Evolutionary conservation across 768 basidiomycete genomes (phyloP).

Genomic region (Tephrocybe sp.): DNA sequence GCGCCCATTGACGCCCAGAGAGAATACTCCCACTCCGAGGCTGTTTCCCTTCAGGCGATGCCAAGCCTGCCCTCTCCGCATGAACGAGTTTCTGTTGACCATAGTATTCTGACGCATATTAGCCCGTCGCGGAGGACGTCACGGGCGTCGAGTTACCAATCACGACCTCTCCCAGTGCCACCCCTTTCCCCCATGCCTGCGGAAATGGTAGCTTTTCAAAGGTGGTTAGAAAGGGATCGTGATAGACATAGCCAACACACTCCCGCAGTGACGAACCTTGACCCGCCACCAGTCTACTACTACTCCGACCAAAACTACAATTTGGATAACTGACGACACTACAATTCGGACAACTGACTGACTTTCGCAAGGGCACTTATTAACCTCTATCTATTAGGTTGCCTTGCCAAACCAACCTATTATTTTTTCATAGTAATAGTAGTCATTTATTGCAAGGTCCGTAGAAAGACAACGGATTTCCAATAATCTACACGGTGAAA

Average conservation of each 20-base stretch:
- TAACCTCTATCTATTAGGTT: too few relatives aligned
- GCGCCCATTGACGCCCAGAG: conserved; percentile 1
- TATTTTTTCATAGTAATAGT: too few relatives aligned
- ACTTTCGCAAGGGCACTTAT: too few relatives aligned
- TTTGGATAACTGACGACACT: too few relatives aligned
- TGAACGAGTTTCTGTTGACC: conserved; percentile 1
- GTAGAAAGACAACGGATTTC: too few relatives aligned
- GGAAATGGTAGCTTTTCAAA: conserved; percentile 13
- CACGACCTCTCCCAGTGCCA: conserved; percentile 4
- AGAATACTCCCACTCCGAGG: not conserved
- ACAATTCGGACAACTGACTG: too few relatives aligned
- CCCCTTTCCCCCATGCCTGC: conserved; percentile 3
- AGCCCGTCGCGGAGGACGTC: not conserved
- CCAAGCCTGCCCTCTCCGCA: conserved; percentile 6
- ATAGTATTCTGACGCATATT: not conserved
- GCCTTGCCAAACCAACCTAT: too few relatives aligned
- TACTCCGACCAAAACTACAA: too few relatives aligned
- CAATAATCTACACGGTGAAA: too few relatives aligned
- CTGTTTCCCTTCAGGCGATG: not conserved
- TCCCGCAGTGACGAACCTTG: conserved; percentile 5
- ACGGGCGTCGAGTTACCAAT: not conserved
- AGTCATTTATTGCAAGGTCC: too few relatives aligned
- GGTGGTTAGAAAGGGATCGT: conserved; percentile 13
- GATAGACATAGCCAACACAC: conserved; percentile 13
- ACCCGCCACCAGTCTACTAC: conserved; percentile 18